phyloP scores from a whole-genome alignment of 495 filamentous ascomycete species.

The Saxophila tyrrhenica region DNA sequence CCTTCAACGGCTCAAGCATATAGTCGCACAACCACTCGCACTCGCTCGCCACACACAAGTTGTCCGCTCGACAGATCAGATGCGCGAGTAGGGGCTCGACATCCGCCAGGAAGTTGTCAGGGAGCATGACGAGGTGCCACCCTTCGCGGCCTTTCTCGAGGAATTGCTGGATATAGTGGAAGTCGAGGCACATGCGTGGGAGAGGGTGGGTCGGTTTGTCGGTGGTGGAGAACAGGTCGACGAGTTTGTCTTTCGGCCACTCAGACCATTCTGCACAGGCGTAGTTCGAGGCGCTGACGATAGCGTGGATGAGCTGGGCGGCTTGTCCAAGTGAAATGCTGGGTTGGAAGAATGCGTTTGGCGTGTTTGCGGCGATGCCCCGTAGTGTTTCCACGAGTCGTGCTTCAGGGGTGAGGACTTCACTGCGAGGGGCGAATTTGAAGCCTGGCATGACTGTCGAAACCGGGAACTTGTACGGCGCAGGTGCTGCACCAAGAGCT shows the following conservation, averaged over 20 bases:
- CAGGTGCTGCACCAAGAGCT: no score
- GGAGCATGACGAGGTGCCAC: not conserved
- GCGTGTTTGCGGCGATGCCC: not conserved
- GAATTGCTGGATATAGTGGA: not conserved
- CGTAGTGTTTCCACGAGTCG: not conserved
- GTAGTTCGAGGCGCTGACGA: not conserved
- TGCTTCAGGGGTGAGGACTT: not conserved
- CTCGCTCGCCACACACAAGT: not conserved
- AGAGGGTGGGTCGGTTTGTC: not conserved
- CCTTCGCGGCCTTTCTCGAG: not conserved
- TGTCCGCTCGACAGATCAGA: not conserved
- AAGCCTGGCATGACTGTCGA: not conserved
- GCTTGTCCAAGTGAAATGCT: not conserved
- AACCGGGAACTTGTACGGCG: not conserved
- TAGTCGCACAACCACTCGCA: not conserved
- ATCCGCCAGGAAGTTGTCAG: not conserved
- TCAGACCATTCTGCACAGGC: not conserved
- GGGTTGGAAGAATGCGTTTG: not conserved
- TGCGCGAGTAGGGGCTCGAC: not conserved
- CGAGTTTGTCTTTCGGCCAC: not conserved
- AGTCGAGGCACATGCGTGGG: not conserved
- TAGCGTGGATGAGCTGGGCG: not conserved
- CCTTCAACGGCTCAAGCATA: not conserved
- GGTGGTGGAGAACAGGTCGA: not conserved
- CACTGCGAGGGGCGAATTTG: not conserved